Percentiles rank a stretch among this genome's conserved stretches.
Conservation (phyloP, 2,329 filamentous ascomycete genomes). For the Claviceps cyperi region DNA sequence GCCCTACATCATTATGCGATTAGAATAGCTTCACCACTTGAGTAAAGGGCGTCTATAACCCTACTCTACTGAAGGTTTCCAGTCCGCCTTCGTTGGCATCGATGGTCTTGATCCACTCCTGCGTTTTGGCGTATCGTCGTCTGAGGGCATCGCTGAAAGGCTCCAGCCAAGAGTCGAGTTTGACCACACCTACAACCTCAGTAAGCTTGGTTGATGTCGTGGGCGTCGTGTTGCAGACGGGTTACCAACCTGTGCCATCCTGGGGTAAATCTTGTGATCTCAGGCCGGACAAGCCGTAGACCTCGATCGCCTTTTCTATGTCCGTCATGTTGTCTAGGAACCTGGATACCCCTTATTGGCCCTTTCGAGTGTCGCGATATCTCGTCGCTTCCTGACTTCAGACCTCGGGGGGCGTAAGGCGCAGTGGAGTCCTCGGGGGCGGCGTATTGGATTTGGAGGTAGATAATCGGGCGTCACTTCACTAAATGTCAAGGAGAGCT, state of each 20-base stretch:
- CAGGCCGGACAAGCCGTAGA: constrained; percentile 14
- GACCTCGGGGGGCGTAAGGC: not conserved
- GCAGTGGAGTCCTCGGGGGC: not conserved
- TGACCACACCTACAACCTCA: constrained; percentile 52
- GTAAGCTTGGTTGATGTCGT: constrained; percentile 4
- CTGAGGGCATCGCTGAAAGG: constrained; percentile 70
- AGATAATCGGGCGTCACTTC: not conserved
- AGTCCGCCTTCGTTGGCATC: constrained; percentile 74
- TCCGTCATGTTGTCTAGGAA: constrained; percentile 3
- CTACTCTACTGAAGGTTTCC: constrained; percentile 76
- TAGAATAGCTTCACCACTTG: not conserved
- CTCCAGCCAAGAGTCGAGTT: constrained; percentile 78
- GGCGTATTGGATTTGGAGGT: not conserved
- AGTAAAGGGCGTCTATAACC: constrained; percentile 10
- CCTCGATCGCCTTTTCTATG: constrained; percentile 3
- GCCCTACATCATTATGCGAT: constrained; percentile 40
- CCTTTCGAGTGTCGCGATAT: not conserved
- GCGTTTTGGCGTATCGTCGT: constrained; percentile 62
- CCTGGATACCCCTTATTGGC: not conserved
- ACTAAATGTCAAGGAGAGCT: not conserved
- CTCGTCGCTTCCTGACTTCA: not conserved
- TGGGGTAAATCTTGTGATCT: constrained; percentile 39
- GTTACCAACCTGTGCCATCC: constrained; percentile 54
- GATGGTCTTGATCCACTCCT: constrained; percentile 77
- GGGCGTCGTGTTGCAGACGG: not conserved